These are phyloP conservation scores for Iris pallida DNA, from an alignment of 116 monocot genomes.

Conservation along the genomic window DNA sequence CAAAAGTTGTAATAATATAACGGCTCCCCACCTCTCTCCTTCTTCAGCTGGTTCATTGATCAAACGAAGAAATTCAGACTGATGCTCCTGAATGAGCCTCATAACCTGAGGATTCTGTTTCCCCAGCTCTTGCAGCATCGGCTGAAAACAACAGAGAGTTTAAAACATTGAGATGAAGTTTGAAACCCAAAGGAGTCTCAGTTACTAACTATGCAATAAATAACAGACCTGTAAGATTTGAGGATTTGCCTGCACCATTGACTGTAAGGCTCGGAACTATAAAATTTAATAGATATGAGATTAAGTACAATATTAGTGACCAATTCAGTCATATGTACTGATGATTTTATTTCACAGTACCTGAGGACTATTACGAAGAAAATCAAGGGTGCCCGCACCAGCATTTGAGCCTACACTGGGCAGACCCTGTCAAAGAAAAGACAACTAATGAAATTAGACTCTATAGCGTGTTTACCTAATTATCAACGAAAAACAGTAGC, in stretches of 20 bases:
- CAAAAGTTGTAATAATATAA: neutral
- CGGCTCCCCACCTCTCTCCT: constrained; percentile 46
- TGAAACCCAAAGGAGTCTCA: constrained; percentile 3
- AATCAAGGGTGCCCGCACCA: constrained; percentile 11
- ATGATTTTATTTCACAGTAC: constrained; percentile 2
- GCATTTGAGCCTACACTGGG: constrained; percentile 37
- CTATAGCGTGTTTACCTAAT: neutral
- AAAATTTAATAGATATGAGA: neutral
- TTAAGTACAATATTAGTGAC: neutral
- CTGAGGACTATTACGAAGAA: constrained; percentile 19
- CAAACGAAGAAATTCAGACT: constrained; percentile 88
- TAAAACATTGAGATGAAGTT: neutral
- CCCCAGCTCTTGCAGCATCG: constrained; percentile 94
- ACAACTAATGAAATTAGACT: neutral
- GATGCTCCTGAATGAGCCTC: constrained; percentile 95
- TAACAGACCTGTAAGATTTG: constrained; percentile 72
- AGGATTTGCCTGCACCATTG: constrained; percentile 88
- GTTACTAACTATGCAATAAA: neutral
- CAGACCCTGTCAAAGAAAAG: constrained; percentile 6
- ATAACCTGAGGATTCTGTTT: constrained; percentile 93
- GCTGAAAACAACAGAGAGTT: constrained; percentile 31
- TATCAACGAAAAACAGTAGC: neutral
- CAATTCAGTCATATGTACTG: neutral
- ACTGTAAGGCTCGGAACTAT: constrained; percentile 74
- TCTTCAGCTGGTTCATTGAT: constrained; percentile 83